phyloP scores from a whole-genome alignment of 2,329 filamentous ascomycete species.

The Pleoardoris graminearum region DNA sequence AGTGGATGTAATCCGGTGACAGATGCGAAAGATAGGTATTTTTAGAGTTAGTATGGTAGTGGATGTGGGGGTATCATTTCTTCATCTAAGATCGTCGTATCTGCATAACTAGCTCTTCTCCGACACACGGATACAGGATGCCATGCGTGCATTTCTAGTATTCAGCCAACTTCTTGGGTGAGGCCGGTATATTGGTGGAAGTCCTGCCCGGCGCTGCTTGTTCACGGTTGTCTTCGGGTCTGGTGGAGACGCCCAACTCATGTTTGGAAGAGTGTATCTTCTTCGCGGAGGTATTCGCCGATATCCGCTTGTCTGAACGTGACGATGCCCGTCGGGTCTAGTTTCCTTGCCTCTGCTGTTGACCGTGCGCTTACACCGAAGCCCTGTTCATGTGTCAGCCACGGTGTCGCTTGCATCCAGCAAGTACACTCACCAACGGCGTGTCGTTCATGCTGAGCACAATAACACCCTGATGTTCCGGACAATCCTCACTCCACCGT shows the following conservation, averaged over 20 bases:
- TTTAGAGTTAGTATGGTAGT: background rate
- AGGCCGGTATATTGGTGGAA: no score
- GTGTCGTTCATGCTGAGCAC: slow-evolving; percentile 92
- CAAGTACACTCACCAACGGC: slow-evolving; percentile 59
- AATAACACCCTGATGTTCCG: slow-evolving; percentile 89
- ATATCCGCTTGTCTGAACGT: slow-evolving; percentile 92
- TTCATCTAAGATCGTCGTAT: slow-evolving; percentile 1
- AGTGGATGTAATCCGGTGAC: no score
- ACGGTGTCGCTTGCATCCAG: background rate
- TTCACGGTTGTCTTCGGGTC: background rate
- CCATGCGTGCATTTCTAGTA: no score
- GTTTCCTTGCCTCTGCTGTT: slow-evolving; percentile 76
- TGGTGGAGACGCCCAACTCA: slow-evolving; percentile 18
- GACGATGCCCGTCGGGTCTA: slow-evolving; percentile 89
- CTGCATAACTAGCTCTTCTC: background rate
- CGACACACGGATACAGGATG: background rate
- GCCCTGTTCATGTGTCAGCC: slow-evolving; percentile 58
- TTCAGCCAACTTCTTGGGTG: background rate
- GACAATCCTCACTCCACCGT: slow-evolving; percentile 86
- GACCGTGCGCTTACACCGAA: slow-evolving; percentile 91
- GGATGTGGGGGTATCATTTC: slow-evolving; percentile 7
- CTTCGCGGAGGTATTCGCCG: slow-evolving; percentile 90
- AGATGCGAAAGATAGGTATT: background rate
- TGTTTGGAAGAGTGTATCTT: slow-evolving; percentile 66
- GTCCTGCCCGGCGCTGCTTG: background rate